phyloP scores from a whole-genome alignment of 768 basidiomycete genomes.

The Daedaleopsis sinensis region DNA sequence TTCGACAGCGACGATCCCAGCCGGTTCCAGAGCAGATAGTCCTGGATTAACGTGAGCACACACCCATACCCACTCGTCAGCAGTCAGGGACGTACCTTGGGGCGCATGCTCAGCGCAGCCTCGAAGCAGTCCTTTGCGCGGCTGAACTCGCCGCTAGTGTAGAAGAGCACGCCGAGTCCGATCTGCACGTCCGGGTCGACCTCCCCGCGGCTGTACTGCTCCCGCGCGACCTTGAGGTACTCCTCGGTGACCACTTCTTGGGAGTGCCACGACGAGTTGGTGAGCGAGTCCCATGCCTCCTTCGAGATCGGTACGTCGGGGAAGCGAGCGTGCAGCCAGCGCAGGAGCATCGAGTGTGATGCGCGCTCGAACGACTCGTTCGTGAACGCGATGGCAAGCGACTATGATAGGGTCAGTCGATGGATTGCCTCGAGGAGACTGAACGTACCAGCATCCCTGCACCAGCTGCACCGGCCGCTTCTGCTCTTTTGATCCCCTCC shows the following conservation, averaged over 20 bases:
- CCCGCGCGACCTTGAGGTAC: conserved; percentile 81
- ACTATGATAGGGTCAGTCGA: conserved; percentile 49
- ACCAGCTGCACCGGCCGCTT: conserved; percentile 63
- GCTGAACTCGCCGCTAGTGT: conserved; percentile 84
- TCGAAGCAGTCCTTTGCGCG: conserved; percentile 95
- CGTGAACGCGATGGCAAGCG: conserved; percentile 93
- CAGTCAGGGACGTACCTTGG: conserved; percentile 47
- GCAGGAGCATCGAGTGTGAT: conserved; percentile 82
- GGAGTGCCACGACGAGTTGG: conserved; percentile 77
- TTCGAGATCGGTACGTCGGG: conserved; percentile 58
- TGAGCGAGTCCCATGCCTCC: conserved; percentile 55
- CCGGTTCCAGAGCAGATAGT: conserved; percentile 95
- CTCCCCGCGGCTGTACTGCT: conserved; percentile 72
- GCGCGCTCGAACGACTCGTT: conserved; percentile 92
- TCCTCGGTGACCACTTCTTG: conserved; percentile 79
- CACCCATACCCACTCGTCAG: background rate
- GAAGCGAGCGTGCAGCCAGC: conserved; percentile 76
- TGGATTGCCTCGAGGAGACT: background rate
- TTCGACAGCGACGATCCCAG: conserved; percentile 94
- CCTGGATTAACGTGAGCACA: conserved; percentile 42
- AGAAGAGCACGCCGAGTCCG: conserved; percentile 91
- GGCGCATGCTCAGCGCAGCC: conserved; percentile 77
- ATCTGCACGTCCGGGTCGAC: conserved; percentile 92
- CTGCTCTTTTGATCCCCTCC: conserved; percentile 71
- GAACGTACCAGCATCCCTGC: conserved; percentile 73